These are phyloP conservation scores for Salix dunnii DNA, from an alignment of 345 rosid genomes.

Conservation along the genomic window DNA sequence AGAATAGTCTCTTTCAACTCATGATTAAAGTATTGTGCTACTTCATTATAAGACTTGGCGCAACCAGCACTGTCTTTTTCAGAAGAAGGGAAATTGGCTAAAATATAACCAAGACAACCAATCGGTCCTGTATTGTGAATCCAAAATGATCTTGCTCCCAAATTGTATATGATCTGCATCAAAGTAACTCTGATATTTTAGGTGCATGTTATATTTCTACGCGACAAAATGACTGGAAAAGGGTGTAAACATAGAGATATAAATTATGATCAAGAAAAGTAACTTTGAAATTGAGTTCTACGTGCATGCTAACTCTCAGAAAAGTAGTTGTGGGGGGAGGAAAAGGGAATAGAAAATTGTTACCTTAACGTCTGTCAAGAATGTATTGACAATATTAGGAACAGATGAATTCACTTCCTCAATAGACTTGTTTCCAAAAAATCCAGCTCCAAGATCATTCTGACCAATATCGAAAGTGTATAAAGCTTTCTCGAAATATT, in stretches of 20 bases:
- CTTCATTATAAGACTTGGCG: constrained; percentile 40
- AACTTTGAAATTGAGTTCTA: too few relatives aligned
- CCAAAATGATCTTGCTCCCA: constrained; percentile 59
- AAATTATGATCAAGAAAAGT: too few relatives aligned
- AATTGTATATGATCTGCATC: constrained; percentile 36
- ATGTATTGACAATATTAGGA: constrained; percentile 38
- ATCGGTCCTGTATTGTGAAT: constrained; percentile 75
- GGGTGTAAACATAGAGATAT: too few relatives aligned
- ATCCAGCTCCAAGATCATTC: constrained; percentile 44
- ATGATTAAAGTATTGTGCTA: constrained; percentile 45
- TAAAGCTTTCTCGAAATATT: constrained; percentile 37
- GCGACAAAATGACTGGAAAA: too few relatives aligned
- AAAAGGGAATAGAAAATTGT: neutral
- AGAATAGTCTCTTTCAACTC: constrained; percentile 30
- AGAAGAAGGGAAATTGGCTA: constrained; percentile 25
- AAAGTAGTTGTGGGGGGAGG: too few relatives aligned
- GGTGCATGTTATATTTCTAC: too few relatives aligned
- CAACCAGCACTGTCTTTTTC: constrained; percentile 48
- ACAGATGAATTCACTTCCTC: constrained; percentile 40
- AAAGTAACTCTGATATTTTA: neutral
- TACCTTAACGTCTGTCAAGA: constrained; percentile 40
- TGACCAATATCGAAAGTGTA: constrained; percentile 65
- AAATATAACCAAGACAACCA: constrained; percentile 51
- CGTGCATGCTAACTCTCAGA: too few relatives aligned
- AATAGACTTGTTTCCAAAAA: constrained; percentile 28